Conservation (phyloP, 2,329 filamentous ascomycete species). For the Zasmidium cellare region DNA sequence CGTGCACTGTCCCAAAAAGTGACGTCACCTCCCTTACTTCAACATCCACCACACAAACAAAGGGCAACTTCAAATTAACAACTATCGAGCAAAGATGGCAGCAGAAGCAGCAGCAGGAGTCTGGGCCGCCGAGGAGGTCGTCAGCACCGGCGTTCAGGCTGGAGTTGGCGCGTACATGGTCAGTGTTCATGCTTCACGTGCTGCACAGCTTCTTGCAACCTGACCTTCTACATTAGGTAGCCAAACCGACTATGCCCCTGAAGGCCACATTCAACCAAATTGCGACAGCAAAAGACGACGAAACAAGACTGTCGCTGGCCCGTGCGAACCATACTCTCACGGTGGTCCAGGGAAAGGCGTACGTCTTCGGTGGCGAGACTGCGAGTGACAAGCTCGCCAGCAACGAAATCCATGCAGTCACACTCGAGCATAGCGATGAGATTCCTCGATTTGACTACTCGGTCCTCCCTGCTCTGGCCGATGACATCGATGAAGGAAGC, state of each 20-base stretch:
- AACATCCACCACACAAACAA: background rate
- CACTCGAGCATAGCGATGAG: constrained; percentile 31
- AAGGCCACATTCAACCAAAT: constrained; percentile 44
- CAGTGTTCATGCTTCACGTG: background rate
- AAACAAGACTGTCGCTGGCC: constrained; percentile 33
- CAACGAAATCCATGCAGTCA: constrained; percentile 45
- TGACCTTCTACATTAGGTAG: constrained; percentile 5
- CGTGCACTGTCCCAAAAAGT: no score
- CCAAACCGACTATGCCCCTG: constrained; percentile 44
- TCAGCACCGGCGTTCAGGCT: constrained; percentile 41
- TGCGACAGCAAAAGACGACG: constrained; percentile 37
- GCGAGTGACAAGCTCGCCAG: constrained; percentile 38
- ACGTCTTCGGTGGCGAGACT: constrained; percentile 46
- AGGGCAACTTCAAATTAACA: background rate
- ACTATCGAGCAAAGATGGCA: background rate
- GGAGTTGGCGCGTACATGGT: constrained; percentile 44
- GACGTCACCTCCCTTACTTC: background rate
- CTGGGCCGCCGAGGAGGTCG: constrained; percentile 41
- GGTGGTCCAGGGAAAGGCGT: constrained; percentile 44
- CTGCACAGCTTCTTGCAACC: no score
- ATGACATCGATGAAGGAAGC: constrained; percentile 32
- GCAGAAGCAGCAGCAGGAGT: constrained; percentile 43
- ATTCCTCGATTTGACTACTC: constrained; percentile 41
- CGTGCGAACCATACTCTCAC: constrained; percentile 42
- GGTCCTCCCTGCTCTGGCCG: constrained; percentile 42